Base-by-base conservation (phyloP, 208 protist genomes). In the Phytomonas sp. region DNA sequence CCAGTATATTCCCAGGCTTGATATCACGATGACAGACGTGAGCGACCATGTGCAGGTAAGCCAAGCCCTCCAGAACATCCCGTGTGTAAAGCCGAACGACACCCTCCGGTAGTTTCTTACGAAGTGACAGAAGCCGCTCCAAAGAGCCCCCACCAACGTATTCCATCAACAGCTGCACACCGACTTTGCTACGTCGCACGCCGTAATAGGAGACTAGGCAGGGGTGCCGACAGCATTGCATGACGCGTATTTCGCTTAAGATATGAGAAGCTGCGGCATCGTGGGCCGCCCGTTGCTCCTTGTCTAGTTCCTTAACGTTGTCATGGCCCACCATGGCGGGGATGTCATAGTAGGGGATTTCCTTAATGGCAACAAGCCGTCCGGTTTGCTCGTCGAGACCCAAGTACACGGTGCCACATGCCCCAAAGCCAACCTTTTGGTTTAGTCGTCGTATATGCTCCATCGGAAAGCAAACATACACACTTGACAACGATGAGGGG, bases 151-250 rank as follows among this genome's bases (percentile, higher is more conserved):
- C 91, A 36, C 86, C 84, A 19, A 96, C 82, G 66, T 91, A 91
- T 75, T 97, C 89, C 93, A 96, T 95, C 40, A 95, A 81, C 56
- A 97, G 84, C 71, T 90, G 82, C 32, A 96, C 85, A n/a, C 80
- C 83, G 0, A 82, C 70, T 4, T 72, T 67, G 37, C 82, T 89
- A 61, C 88, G 82, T 5, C 91, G 83, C 0, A 82, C 84, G 4
- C 90, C 91, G 71, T 88, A 84, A 74, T 96, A 96, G 60, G 69
- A n/a, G 30, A 97, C 90, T 7, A 96, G 74, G 67, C 89, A 88
- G 4, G 81, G 77, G 67, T 94, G 89, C 45, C 62, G 74, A 29
- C 80, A 74, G n/a, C 79, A 79, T 68, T 88, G 79, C 89, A 96
- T 90, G 23, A 91, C 74, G 68, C 76, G 73, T 37, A 95, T 82